Evolutionary conservation across 768 basidiomycete genomes (phyloP).

Genomic region (Amanita muscaria): DNA sequence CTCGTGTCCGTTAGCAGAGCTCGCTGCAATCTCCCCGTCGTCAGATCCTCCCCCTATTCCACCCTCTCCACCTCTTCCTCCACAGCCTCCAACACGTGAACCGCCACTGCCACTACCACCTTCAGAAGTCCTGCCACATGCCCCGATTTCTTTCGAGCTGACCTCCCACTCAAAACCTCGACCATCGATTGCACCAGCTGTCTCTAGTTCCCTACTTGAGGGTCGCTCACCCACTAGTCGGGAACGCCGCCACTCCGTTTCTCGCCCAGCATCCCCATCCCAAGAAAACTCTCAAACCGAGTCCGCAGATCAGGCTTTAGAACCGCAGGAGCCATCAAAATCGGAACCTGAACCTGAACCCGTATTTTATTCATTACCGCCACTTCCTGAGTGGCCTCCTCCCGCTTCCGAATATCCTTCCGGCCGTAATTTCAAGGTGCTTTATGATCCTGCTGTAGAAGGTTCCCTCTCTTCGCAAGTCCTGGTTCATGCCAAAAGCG

Average conservation of each 20-base stretch:
- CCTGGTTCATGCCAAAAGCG: conserved; percentile 13
- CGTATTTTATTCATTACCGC: conserved; percentile 21
- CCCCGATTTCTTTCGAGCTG: conserved; percentile 7
- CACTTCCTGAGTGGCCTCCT: conserved; percentile 52
- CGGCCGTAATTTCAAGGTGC: conserved; percentile 45
- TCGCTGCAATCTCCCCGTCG: conserved; percentile 21
- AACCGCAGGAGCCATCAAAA: conserved; percentile 6
- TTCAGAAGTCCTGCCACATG: conserved; percentile 25
- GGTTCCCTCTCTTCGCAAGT: conserved; percentile 19
- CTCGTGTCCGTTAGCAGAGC: conserved; percentile 29
- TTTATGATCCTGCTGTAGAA: conserved; percentile 55
- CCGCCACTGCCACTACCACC: conserved; percentile 30
- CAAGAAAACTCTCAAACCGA: conserved; percentile 10
- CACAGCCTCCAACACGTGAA: conserved; percentile 22
- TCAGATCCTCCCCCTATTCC: conserved; percentile 15
- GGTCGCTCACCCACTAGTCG: conserved; percentile 18
- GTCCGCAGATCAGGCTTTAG: conserved; percentile 9
- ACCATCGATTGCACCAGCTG: conserved; percentile 9
- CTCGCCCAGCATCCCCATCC: conserved; percentile 2
- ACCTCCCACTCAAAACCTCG: background rate
- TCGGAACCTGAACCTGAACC: conserved; percentile 11
- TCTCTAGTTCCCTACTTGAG: conserved; percentile 17
- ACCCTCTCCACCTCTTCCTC: conserved; percentile 20
- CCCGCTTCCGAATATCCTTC: conserved; percentile 38
- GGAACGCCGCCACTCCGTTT: background rate